A percentile compares a stretch with the other conserved stretches of the same genome.
phyloP scores from a whole-genome alignment of 208 protist genomes.

The Balamuthia mandrillaris region DNA sequence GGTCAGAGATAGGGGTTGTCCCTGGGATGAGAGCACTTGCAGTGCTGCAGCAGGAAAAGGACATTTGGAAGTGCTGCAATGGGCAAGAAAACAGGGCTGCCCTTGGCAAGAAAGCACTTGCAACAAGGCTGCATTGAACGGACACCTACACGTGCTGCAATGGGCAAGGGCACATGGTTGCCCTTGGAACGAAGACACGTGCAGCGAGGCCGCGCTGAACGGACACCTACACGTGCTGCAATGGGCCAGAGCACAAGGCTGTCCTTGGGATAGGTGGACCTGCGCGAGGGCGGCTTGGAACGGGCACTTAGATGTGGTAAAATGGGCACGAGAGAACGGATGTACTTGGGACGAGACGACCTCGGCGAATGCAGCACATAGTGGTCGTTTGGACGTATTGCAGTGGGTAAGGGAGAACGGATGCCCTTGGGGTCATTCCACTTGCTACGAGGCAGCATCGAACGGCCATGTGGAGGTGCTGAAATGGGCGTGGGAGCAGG shows the following conservation, averaged over 20 bases:
- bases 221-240: not conserved
- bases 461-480: not conserved
- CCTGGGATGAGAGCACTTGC: not conserved
- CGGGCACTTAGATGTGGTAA: not conserved
- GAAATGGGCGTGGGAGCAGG: too few species aligned
- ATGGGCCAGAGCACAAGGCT: not conserved
- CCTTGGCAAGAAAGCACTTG: not conserved
- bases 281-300: not conserved
- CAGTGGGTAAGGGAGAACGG: not conserved
- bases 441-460: not conserved
- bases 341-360: not conserved
- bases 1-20: not conserved
- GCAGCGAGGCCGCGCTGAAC: not conserved
- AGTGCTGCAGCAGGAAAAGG: not conserved
- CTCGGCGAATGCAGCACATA: not conserved
- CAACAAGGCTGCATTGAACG: not conserved
- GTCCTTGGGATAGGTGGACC: not conserved
- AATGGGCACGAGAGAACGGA: not conserved
- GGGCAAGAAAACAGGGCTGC: not conserved
- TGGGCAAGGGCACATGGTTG: not conserved
- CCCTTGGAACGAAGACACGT: not conserved
- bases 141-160: not conserved
- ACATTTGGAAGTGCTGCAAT: not conserved
- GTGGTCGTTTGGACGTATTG: not conserved
- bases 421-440: not conserved